Conservation (phyloP, 805 yeast genomes). For the Cyberlindnera maritima region DNA sequence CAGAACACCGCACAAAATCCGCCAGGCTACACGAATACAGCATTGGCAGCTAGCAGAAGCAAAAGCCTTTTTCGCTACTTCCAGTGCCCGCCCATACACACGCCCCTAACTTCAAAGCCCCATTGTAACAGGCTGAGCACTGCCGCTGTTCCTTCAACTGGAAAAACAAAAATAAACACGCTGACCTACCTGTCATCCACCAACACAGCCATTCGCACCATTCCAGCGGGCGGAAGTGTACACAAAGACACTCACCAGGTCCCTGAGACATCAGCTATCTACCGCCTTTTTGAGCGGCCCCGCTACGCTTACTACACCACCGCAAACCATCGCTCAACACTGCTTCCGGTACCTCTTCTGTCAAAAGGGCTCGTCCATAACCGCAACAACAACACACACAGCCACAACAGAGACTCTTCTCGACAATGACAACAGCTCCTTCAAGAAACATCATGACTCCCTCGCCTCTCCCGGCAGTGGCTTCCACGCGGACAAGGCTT, state of each 20-base stretch:
- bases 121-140: background rate
- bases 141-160: background rate
- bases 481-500: background rate
- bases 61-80: too few relatives aligned
- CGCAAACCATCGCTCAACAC: too few relatives aligned
- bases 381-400: too few relatives aligned
- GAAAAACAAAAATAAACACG: background rate
- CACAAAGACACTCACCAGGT: background rate
- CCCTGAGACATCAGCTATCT: background rate
- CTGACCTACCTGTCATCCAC: background rate
- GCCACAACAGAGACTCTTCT: too few relatives aligned
- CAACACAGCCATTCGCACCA: background rate
- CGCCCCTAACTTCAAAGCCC: background rate
- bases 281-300: background rate
- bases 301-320: background rate
- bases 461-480: background rate
- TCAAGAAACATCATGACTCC: constrained; percentile 1
- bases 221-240: background rate
- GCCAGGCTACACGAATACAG: too few relatives aligned
- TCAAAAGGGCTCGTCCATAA: too few relatives aligned
- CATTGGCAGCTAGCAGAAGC: too few relatives aligned
- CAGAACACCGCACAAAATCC: too few relatives aligned
- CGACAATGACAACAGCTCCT: background rate
- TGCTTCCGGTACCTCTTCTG: too few relatives aligned
- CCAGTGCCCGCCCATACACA: too few relatives aligned